These are phyloP conservation scores for Brassica nigra DNA, from an alignment of 345 rosid genomes.

Conservation along the genomic window DNA sequence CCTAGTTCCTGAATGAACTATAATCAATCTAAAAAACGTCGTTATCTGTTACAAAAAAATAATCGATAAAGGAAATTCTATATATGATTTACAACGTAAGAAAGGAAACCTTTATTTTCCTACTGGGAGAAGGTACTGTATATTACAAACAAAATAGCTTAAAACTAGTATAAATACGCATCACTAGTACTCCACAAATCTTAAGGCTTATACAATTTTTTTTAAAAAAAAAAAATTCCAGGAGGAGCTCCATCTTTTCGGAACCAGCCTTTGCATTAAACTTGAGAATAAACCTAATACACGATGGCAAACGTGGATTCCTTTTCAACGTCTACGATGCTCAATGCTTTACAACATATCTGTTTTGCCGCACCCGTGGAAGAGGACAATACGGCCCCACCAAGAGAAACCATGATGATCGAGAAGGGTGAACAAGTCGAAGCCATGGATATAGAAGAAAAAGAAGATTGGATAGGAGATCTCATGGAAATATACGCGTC, in stretches of 20 bases:
- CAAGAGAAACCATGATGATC: neutral
- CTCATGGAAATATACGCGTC: neutral
- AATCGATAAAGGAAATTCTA: no score
- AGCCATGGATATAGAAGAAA: neutral
- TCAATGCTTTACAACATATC: neutral
- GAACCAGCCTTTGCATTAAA: no score
- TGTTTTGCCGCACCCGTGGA: neutral
- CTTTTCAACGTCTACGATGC: conserved; percentile 4
- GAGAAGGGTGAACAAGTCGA: neutral
- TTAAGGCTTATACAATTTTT: neutral
- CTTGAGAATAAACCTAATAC: neutral
- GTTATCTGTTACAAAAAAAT: no score
- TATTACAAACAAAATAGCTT: neutral
- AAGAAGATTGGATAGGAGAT: neutral
- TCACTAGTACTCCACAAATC: neutral
- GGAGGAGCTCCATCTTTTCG: no score
- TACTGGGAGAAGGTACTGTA: no score
- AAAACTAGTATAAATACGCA: neutral
- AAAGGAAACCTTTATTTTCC: no score
- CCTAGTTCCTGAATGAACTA: no score
- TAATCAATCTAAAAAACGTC: no score
- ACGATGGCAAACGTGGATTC: neutral
- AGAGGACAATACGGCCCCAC: neutral
- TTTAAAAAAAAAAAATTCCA: no score
- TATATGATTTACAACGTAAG: no score